Evolutionary conservation across 345 rosid genomes (phyloP), one percentile per base, ranked within the genome.

Genomic region (Noccaea caerulescens): DNA sequence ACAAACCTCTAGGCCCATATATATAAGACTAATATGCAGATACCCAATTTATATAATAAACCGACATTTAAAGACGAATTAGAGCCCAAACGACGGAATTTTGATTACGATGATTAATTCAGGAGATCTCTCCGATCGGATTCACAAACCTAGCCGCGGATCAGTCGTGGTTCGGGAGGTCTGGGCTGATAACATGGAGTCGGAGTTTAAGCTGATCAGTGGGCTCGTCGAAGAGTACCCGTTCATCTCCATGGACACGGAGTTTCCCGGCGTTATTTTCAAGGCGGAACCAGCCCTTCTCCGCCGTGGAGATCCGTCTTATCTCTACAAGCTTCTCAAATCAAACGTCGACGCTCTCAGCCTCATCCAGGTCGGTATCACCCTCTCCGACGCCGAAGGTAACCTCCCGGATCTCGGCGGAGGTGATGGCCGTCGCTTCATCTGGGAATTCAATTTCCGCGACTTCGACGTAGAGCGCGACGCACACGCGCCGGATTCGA

Each of bases 391-490:
- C 65, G 80, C 85, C 8, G 83, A 90, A 4, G 73, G 84, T 0
- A 86, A 81, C 72, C 77, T 93, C n/a, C 96, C 97, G 1, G 82
- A 80, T 72, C 81, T 88, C 43, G 96, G 96, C 1, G 55, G 73
- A 0, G 63, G 25, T 0, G 13, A 9, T 1, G 38, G 10, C 10
- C 77, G 66, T 49, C 60, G 78, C 0, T 91, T 72, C 84, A 87
- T 93, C 57, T 93, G 98, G 98, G 96, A 93, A 42, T 93, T 93
- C 80, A 91, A 93, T 61, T 91, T 93, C 69, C 58, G 84, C n/a
- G 98, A 93, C 60, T 93, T 91, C 73, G 97, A 93, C 50, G 85
- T 84, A 8, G 77, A 82, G 65, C 84, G 85, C 58, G 89, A 91
- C 38, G 75, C 86, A 0, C 91, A 93, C 87, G 91, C 98, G 3